Evolutionary conservation across 1,139 yeast species (phyloP).

Genomic region (Geotrichum australiense): DNA sequence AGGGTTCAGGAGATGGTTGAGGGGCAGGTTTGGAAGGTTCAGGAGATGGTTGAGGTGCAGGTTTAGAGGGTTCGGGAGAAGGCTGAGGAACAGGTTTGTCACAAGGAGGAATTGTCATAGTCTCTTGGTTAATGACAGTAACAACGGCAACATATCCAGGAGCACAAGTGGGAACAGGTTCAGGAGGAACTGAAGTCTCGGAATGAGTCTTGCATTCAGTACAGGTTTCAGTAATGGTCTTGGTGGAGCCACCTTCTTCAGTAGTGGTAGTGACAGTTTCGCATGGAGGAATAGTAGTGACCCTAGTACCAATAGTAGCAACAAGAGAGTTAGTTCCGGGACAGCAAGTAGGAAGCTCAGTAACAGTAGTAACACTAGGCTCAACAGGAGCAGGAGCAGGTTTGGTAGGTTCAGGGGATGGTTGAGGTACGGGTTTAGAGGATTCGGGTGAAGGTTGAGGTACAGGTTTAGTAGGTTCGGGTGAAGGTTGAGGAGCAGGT

Average conservation of each 20-base stretch:
- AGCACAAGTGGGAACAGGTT: not conserved
- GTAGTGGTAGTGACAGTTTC: too few species aligned
- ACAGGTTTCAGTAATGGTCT: not conserved
- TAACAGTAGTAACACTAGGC: too few species aligned
- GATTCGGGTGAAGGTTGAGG: constrained; percentile 2
- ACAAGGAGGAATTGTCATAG: too few species aligned
- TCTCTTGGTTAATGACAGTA: too few species aligned
- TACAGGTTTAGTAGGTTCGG: constrained; percentile 1
- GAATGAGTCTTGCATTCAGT: constrained; percentile 1
- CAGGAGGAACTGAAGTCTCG: not conserved
- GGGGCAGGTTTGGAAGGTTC: not conserved
- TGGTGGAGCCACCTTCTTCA: not conserved
- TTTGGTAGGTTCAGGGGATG: too few species aligned
- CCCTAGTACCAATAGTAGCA: too few species aligned
- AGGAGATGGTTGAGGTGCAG: not conserved
- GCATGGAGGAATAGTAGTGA: too few species aligned
- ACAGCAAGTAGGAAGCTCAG: too few species aligned
- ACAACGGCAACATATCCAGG: not conserved
- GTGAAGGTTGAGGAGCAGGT: not conserved
- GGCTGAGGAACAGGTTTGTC: too few species aligned
- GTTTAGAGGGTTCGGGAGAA: not conserved
- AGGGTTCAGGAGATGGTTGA: constrained; percentile 1
- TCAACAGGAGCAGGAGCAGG: not conserved
- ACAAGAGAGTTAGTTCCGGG: too few species aligned
- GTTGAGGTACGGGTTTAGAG: not conserved